Percentiles rank a stretch among this genome's conserved stretches.
These are phyloP conservation scores for Chytridiales sp. DNA, from an alignment of 371 early-diverging fungal species.

Conservation along the genomic window DNA sequence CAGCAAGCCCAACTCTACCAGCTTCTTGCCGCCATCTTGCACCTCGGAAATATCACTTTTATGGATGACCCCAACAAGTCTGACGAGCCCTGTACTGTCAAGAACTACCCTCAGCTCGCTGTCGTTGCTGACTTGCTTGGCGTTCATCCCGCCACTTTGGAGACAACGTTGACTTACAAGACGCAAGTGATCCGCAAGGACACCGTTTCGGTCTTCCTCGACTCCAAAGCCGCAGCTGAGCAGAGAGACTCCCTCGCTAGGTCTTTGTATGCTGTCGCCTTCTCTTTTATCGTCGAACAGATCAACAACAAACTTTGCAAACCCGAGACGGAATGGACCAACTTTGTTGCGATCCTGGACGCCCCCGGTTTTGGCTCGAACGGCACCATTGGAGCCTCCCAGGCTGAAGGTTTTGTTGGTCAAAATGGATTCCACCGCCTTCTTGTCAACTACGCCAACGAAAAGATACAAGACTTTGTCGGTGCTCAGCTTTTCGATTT, in stretches of 20 bases:
- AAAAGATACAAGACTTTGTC: slow-evolving; percentile 75
- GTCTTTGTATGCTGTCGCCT: slow-evolving; percentile 75
- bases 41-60: slow-evolving; percentile 88
- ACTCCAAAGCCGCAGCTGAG: slow-evolving; percentile 68
- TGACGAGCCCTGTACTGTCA: slow-evolving; percentile 41
- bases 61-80: slow-evolving; percentile 48
- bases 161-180: slow-evolving; percentile 80
- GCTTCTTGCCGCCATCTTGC: slow-evolving; percentile 83
- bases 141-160: slow-evolving; percentile 74
- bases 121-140: slow-evolving; percentile 86
- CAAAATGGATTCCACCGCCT: slow-evolving; percentile 71
- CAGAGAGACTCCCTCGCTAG: slow-evolving; percentile 84
- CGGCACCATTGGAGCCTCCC: slow-evolving; percentile 13
- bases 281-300: slow-evolving; percentile 80
- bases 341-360: slow-evolving; percentile 49
- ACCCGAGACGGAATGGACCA: slow-evolving; percentile 46
- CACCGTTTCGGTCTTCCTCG: slow-evolving; percentile 79
- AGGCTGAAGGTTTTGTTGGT: slow-evolving; percentile 15
- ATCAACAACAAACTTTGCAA: slow-evolving; percentile 76
- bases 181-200: slow-evolving; percentile 61
- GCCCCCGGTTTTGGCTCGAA: slow-evolving; percentile 38
- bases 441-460: slow-evolving; percentile 81
- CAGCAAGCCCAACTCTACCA: slow-evolving; percentile 81
- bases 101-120: slow-evolving; percentile 41
- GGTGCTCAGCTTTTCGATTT: slow-evolving; percentile 68